Base-by-base conservation (phyloP, 805 yeast genomes). In the Osmozyma mogii region DNA sequence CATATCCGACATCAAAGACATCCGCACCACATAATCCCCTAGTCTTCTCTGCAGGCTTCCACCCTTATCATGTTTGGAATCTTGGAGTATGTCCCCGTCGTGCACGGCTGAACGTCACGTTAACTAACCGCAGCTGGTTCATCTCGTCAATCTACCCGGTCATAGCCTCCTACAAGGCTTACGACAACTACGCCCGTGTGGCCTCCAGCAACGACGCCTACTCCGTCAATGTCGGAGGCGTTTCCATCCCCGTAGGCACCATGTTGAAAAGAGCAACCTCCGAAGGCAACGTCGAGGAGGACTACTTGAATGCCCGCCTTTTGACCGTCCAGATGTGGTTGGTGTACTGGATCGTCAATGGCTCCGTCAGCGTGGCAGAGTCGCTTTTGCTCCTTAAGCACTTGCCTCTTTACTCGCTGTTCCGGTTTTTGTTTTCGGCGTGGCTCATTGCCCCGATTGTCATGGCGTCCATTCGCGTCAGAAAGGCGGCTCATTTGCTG, bases 271-370 rank as follows among this genome's bases (percentile, higher is more conserved):
- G 41, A 21, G 58, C 58, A 13, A 43, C 52, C 11, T 43, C 45
- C 6, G 40, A 24, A 23, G 34, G 27, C 17, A 24, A 17, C 21
- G 21, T 37, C 10, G 47, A 34, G 23, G 45, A 43, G 22, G 45
- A 36, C 23, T 29, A 35, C 17, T 26, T 54, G 27, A 55, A 50
- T 31, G 28, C 29, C 16, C 50, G 47, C 29, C 43, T 56, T 31
- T 36, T 54, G 21, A 21, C 47, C 5, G 40, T 58, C 24, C 61
- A 63, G 38, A 58, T 67, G 52, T 63, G 68, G 68, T 45, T 56
- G 17, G 49, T 59, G 16, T 60, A 81, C 53, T 84, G 95, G 94
- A 61, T 79, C 9, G 75, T 80, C 1, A 52, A 68, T 30, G 67
- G 78, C 6, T 49, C 65, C 24, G 41, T 60, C 6, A 52, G 56